Evolutionary conservation across 2,329 filamentous ascomycete genomes (phyloP), one percentile per base, ranked within the genome.

Genomic region (Sclerotinia trifoliorum): DNA sequence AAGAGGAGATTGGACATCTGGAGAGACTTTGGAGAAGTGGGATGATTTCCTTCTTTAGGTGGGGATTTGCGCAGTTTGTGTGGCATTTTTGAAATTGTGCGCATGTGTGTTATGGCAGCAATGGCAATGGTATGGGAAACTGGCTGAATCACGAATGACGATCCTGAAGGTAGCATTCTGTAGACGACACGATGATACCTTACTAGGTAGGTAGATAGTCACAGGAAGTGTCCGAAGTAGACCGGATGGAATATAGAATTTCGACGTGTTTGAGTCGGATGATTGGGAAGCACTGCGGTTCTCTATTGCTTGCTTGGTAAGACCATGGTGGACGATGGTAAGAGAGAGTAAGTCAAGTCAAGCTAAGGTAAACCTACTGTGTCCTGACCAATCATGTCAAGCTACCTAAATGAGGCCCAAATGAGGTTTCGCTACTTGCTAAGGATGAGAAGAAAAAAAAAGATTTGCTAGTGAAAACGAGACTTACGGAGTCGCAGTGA

Each of bases 1-100:
- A 42, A 39, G 32, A 57, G 54, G 54, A 39, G 54, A 57, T 57
- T 57, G 54, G 54, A 57, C 13, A 42, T 57, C 55, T 57, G 55
- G 55, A 57, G 54, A 57, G 32, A 39, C 17, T 57, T 42, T 57
- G 54, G 54, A 57, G 55, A 57, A 57, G 55, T 57, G 55, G 55
- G 55, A 57, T 57, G 55, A 21, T n/a, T 35, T 56, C n/a, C 35
- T n/a, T 21, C 35, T 56, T n/a, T 35, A 4, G 21, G 55, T 42
- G 55, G 55, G n/a, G 54, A 56, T 56, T 35, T 56, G n/a, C 32
- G 32, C 11, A 17, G 11, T 57, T 5, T 2, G 32, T 17, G 32
- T 57, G 55, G 55, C n/a, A 39, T 57, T 24, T n/a, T 26, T 42
- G 55, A 24, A 42, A 24, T 57, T 24, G 55, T 42, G 6, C 13